These are phyloP conservation scores for Eucalyptus cloeziana DNA, from an alignment of 345 rosid species.

Conservation along the genomic window DNA sequence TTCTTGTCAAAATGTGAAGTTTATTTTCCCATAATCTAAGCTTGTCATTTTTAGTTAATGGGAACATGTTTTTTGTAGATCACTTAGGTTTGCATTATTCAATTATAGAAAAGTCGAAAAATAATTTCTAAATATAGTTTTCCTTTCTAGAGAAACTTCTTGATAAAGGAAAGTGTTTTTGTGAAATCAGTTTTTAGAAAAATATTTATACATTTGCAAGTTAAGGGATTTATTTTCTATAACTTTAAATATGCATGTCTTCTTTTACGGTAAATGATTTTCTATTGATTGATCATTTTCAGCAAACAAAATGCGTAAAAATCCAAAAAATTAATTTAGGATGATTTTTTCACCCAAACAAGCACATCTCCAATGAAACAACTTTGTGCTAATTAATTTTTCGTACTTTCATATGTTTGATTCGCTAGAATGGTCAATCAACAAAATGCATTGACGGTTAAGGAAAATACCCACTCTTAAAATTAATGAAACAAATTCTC, in stretches of 20 bases:
- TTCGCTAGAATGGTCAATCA: accelerated
- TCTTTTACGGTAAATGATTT: accelerated
- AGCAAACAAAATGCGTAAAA: accelerated
- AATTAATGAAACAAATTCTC: neutral
- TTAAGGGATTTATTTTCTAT: neutral
- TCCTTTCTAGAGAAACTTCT: neutral
- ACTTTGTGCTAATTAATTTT: neutral
- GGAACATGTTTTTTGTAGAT: neutral
- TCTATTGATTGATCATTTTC: accelerated
- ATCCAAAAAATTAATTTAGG: neutral
- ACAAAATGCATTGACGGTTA: accelerated
- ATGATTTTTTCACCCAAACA: neutral
- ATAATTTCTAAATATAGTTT: too few relatives aligned
- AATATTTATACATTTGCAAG: neutral
- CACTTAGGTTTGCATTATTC: neutral
- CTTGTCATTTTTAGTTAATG: neutral
- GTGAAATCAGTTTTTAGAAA: neutral
- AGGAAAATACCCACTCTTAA: neutral
- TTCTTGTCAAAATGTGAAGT: neutral
- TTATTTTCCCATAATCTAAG: neutral
- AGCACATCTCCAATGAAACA: neutral
- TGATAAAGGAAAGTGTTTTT: neutral
- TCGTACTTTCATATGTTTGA: neutral
- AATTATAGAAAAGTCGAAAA: accelerated
- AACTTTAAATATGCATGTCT: neutral